These are phyloP conservation scores for Taxillus chinensis DNA, from an alignment of 164 flowering plant genomes.

Conservation along the genomic window DNA sequence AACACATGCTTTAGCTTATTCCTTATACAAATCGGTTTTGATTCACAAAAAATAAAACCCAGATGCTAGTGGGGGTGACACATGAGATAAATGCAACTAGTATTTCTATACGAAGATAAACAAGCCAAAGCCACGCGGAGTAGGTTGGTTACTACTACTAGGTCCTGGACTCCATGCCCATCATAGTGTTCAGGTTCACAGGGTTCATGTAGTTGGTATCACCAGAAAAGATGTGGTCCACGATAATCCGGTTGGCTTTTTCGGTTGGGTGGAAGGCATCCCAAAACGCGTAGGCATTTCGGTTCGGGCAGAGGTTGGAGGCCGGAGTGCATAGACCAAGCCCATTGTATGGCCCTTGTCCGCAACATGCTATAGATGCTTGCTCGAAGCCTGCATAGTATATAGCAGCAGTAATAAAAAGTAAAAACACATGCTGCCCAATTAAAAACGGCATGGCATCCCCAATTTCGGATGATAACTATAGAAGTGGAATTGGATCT, in stretches of 20 bases:
- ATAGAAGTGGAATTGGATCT: no score
- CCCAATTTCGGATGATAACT: neutral
- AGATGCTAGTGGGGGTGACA: no score
- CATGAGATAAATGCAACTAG: no score
- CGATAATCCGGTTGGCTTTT: conserved; percentile 31
- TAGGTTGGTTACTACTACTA: neutral
- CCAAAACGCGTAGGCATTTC: conserved; percentile 40
- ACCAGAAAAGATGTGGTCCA: conserved; percentile 26
- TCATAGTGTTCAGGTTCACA: conserved; percentile 47
- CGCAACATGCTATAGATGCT: conserved; percentile 68
- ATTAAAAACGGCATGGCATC: neutral
- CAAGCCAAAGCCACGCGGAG: no score
- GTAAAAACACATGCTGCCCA: neutral
- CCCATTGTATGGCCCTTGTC: conserved; percentile 82
- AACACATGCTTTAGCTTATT: neutral
- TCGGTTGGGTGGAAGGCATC: conserved; percentile 52
- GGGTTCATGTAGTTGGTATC: conserved; percentile 36
- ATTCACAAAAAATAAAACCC: neutral
- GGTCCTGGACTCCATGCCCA: conserved; percentile 9
- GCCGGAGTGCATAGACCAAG: conserved; percentile 43
- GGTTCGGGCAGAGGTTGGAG: conserved; percentile 36
- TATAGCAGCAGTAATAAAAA: no score
- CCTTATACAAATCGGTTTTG: neutral
- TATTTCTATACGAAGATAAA: neutral
- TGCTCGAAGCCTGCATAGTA: conserved; percentile 74